phyloP scores from a whole-genome alignment of 2,329 filamentous ascomycete genomes.

The Aspergillus glaucus region DNA sequence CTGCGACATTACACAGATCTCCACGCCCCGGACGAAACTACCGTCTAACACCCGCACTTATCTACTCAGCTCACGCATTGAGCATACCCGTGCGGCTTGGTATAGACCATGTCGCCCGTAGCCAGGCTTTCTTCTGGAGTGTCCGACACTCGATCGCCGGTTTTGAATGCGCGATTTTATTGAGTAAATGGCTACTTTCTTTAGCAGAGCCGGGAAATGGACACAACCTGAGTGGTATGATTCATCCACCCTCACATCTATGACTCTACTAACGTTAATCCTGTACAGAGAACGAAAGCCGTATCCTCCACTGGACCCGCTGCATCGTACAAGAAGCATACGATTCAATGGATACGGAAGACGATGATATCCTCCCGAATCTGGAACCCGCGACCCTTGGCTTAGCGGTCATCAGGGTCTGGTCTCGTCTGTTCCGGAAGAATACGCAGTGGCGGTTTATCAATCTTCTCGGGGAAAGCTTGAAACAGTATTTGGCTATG shows the following conservation, averaged over 20 bases:
- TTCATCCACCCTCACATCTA: not conserved
- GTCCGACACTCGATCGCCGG: slow-evolving; percentile 30
- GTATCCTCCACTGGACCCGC: slow-evolving; percentile 26
- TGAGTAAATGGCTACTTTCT: slow-evolving; percentile 41
- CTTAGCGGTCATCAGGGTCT: slow-evolving; percentile 23
- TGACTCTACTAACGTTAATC: not conserved
- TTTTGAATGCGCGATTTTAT: slow-evolving; percentile 34
- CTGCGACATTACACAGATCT: slow-evolving; percentile 53
- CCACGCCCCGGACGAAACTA: slow-evolving; percentile 54
- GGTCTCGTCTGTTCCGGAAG: slow-evolving; percentile 25
- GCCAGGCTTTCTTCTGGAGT: slow-evolving; percentile 34
- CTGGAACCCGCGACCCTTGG: slow-evolving; percentile 22
- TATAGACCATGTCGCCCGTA: slow-evolving; percentile 31
- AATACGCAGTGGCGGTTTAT: slow-evolving; percentile 32
- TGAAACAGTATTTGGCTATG: slow-evolving; percentile 24
- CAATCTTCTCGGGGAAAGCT: slow-evolving; percentile 25
- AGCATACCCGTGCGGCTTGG: slow-evolving; percentile 46
- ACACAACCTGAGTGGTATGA: slow-evolving; percentile 22
- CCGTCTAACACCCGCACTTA: slow-evolving; percentile 57
- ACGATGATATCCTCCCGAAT: slow-evolving; percentile 16
- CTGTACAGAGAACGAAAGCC: slow-evolving; percentile 22
- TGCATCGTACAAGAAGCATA: slow-evolving; percentile 29
- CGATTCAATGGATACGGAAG: slow-evolving; percentile 24
- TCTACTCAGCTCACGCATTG: slow-evolving; percentile 63
- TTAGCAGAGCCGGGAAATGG: slow-evolving; percentile 20